These are phyloP conservation scores for Chrysanthemum lavandulifolium DNA, from an alignment of 129 eudicot genomes.

Conservation along the genomic window DNA sequence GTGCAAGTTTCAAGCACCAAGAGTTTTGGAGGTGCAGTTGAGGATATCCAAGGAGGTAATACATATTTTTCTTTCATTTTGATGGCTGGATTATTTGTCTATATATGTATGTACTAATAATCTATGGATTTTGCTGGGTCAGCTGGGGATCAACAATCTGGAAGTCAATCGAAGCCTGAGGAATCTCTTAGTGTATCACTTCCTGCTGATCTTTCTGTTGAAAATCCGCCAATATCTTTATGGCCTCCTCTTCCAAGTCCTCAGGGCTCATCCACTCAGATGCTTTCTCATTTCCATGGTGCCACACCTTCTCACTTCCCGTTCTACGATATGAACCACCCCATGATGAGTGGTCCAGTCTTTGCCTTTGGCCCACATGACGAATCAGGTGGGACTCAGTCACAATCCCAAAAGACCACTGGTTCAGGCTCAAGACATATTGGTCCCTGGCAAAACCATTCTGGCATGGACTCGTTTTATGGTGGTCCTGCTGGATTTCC, in stretches of 20 bases:
- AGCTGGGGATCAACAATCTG: conserved; percentile 54
- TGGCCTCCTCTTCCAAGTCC: conserved; percentile 95
- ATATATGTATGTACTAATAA: background rate
- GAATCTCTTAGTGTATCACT: conserved; percentile 84
- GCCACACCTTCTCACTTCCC: conserved; percentile 85
- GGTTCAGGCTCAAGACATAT: conserved; percentile 58
- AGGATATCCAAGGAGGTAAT: conserved; percentile 45
- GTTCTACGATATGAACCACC: conserved; percentile 86
- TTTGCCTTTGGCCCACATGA: conserved; percentile 77
- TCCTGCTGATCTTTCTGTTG: conserved; percentile 97
- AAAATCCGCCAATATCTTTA: conserved; percentile 80
- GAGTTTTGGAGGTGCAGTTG: conserved; percentile 43
- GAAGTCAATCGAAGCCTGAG: conserved; percentile 66
- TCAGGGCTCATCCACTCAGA: conserved; percentile 64
- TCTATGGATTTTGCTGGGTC: conserved; percentile 39
- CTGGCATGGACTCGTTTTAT: conserved; percentile 78
- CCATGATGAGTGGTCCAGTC: conserved; percentile 80
- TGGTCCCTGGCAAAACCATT: conserved; percentile 85
- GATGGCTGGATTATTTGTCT: background rate
- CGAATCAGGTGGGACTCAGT: conserved; percentile 62
- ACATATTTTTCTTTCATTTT: background rate
- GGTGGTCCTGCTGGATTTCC: conserved; percentile 80
- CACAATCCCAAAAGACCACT: conserved; percentile 64
- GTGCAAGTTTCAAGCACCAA: conserved; percentile 43
- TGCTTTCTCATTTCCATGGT: conserved; percentile 77